Evolutionary conservation across 192 early-diverging fungal genomes (phyloP), one percentile per base, ranked within the genome.

Genomic region (Rhizophlyctis rosea): DNA sequence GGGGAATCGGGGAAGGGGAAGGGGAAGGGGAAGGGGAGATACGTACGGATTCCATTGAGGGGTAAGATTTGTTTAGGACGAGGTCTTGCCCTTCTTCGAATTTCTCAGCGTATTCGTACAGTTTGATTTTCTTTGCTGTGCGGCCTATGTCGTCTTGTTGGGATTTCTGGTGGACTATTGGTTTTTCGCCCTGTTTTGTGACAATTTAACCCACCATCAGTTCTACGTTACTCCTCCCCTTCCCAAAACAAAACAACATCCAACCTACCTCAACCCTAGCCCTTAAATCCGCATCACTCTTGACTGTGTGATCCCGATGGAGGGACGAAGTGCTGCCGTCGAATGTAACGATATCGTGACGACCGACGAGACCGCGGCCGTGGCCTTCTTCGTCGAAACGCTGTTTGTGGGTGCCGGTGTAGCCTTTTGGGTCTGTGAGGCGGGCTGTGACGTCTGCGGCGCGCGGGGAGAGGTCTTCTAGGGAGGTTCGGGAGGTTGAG

Each of bases 361-460:
- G 68, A 34, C 68, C 68, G 16, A 61, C 62, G 54, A 70, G 51
- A 3, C 68, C 68, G 59, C 62, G 61, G 1, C 68, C 68, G 39
- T 64, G 53, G n/a, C 68, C 68, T 2, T 70, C 68, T 33, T 63
- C 68, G 29, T 63, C 62, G 31, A 70, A 70, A 1, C 68, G 35
- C 47, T 70, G 61, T 34, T 70, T 70, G 55, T 70, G 68, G 16
- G 68, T 64, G 48, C 68, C 68, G 23, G 65, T 67, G 65, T 67
- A 67, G 11, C 29, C 21, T 31, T 25, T n/a, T 5, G 65, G 49
- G 48, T 62, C 67, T 1, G 67, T 68, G 9, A 68, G 44, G 28
- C 67, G 67, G 25, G 58, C 67, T 32, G 67, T 68, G 3, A 68
- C 59, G 27, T 62, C 59, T 16, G 67, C 58, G 28, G 67, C 67